Percentiles rank a stretch among this genome's conserved stretches.
Evolutionary conservation across 1,284 basidiomycete genomes (phyloP).

Genomic region (Ceratobasidium sp.): DNA sequence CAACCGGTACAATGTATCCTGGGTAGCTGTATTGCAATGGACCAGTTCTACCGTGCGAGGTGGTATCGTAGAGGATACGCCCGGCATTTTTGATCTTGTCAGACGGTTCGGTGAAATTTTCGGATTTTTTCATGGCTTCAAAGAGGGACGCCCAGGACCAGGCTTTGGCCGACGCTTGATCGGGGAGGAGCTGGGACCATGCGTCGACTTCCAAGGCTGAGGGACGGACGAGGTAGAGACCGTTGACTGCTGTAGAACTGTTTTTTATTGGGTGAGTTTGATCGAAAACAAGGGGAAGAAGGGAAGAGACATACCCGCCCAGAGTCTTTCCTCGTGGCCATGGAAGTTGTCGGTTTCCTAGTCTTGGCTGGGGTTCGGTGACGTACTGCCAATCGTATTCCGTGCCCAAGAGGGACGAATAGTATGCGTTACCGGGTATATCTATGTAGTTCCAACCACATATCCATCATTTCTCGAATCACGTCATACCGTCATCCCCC

Average conservation of each 20-base stretch:
- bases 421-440: constrained; percentile 68
- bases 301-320: constrained; percentile 66
- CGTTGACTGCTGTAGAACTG: constrained; percentile 70
- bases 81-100: constrained; percentile 54
- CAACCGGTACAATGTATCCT: constrained; percentile 63
- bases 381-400: constrained; percentile 75
- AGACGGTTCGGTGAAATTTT: constrained; percentile 62
- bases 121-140: constrained; percentile 70
- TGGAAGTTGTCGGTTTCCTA: constrained; percentile 58
- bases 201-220: constrained; percentile 69
- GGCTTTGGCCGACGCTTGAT: constrained; percentile 56
- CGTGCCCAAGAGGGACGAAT: constrained; percentile 65
- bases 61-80: constrained; percentile 58
- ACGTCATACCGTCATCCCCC: not conserved
- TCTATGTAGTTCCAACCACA: constrained; percentile 51
- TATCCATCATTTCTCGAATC: not conserved
- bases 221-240: constrained; percentile 74
- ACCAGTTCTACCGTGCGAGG: constrained; percentile 64
- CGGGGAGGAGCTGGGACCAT: constrained; percentile 65
- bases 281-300: not conserved
- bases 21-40: constrained; percentile 60
- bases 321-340: constrained; percentile 79
- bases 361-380: constrained; percentile 67
- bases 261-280: constrained; percentile 51
- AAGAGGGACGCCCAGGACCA: constrained; percentile 73